Base-by-base conservation (phyloP, 1,284 basidiomycete species). In the Puccinia triticina region DNA sequence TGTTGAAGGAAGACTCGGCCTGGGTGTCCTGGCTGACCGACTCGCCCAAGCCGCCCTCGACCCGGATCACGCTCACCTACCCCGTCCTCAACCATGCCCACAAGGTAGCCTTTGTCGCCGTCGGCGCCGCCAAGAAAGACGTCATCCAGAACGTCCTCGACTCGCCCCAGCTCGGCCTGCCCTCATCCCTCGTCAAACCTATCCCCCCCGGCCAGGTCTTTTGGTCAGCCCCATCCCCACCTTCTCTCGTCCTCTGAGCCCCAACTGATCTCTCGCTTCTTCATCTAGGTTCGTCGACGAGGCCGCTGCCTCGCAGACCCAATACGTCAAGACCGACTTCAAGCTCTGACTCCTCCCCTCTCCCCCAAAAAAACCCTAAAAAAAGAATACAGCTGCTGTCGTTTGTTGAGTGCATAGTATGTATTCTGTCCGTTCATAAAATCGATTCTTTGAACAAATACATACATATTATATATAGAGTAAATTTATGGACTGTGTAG, bases 21-120 rank as follows among this genome's bases (percentile, higher is more conserved):
- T 99, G 97, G 97, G 93, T 99, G 21, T 96, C 96, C 0, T 93
- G 92, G 87, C 90, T 98, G 85, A 91, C 93, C 75, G 94, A 98
- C 88, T 93, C 92, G 77, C 96, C 96, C 57, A 98, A 99, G 88
- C 94, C 94, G 0, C 96, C 96, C n/a, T 89, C 92, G 21, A 91
- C 90, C 85, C 91, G 96, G 83, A 93, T 98, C 88, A 97, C 95
- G 11, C 89, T 98, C 85, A 97, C 94, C 77, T 93, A 91, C 86
- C 94, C 94, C 66, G 95, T 97, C 83, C 91, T 98, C 85, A 97
- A 97, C 87, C 95, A 96, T 87, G 95, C 96, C 21, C 88, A 88
- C 85, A 84, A 85, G 83, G 90, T 95, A 83, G 96, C 91, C 0
- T 99, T 99, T 85, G 95, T 98, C 72, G 92, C 92, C 2, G 89